Conservation (phyloP, 768 basidiomycete species). For the Grammothele lineata region DNA sequence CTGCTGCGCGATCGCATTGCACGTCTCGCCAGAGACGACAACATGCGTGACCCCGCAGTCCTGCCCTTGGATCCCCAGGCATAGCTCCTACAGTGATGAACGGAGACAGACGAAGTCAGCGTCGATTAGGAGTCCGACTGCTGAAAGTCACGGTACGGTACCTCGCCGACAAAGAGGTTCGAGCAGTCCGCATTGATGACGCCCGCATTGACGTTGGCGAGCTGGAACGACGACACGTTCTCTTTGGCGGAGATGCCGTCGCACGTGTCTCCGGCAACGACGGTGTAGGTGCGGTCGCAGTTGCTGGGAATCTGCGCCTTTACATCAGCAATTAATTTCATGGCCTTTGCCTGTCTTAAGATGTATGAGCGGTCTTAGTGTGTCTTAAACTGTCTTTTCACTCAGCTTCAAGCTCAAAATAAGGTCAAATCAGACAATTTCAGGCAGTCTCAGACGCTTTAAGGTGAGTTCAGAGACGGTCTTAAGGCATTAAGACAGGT, state of each 20-base stretch:
- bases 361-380: too few relatives aligned
- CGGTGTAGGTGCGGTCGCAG: conserved; percentile 51
- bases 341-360: too few relatives aligned
- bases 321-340: too few relatives aligned
- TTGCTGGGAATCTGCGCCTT: too few relatives aligned
- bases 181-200: conserved; percentile 47
- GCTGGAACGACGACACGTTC: conserved; percentile 27
- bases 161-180: conserved; percentile 51
- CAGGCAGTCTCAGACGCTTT: too few relatives aligned
- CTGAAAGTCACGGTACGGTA: too few relatives aligned
- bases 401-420: too few relatives aligned
- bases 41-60: conserved; percentile 53
- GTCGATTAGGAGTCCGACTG: too few relatives aligned
- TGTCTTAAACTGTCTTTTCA: too few relatives aligned
- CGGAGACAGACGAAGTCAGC: not conserved
- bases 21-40: conserved; percentile 45
- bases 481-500: too few relatives aligned
- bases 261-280: conserved; percentile 50
- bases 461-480: too few relatives aligned
- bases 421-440: too few relatives aligned
- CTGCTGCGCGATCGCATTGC: conserved; percentile 36
- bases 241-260: conserved; percentile 45
- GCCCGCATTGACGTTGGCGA: conserved; percentile 41
- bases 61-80: conserved; percentile 51
- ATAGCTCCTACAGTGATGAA: conserved; percentile 41